These are phyloP conservation scores for Ambrosia artemisiifolia DNA, from an alignment of 129 eudicot genomes.

Conservation along the genomic window DNA sequence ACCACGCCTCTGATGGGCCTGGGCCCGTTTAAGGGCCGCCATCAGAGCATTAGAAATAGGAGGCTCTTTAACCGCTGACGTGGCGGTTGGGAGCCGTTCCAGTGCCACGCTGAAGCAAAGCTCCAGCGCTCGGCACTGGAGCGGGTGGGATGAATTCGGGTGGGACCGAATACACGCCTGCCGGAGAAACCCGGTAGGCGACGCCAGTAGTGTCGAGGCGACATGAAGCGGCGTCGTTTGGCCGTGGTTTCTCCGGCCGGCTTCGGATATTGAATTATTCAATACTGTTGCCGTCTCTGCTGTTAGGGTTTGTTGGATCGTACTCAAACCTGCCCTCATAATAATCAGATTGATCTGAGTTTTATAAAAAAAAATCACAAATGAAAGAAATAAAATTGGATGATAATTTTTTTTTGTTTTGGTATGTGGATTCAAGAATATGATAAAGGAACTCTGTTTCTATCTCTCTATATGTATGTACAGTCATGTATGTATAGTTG, in stretches of 20 bases:
- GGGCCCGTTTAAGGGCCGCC: constrained; percentile 87
- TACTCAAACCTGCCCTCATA: constrained; percentile 80
- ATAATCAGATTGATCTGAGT: constrained; percentile 18
- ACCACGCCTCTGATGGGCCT: constrained; percentile 78
- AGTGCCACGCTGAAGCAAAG: constrained; percentile 91
- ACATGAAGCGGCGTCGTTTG: constrained; percentile 98
- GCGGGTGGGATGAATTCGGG: constrained; percentile 89
- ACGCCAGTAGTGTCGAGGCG: constrained; percentile 77
- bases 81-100: constrained; percentile 69
- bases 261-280: constrained; percentile 80
- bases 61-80: constrained; percentile 49
- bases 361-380: background rate
- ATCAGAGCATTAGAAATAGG: constrained; percentile 83
- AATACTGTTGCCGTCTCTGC: constrained; percentile 76
- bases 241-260: constrained; percentile 84
- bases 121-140: constrained; percentile 87
- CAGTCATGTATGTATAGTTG: constrained; percentile 5
- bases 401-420: background rate
- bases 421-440: constrained; percentile 21
- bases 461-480: constrained; percentile 14
- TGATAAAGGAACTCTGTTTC: constrained; percentile 24
- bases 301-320: constrained; percentile 88
- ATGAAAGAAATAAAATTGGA: no score
- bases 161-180: constrained; percentile 91
- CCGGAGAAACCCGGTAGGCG: constrained; percentile 75